Evolutionary conservation across 164 flowering plant species (phyloP).

Genomic region (Vitis riparia): DNA sequence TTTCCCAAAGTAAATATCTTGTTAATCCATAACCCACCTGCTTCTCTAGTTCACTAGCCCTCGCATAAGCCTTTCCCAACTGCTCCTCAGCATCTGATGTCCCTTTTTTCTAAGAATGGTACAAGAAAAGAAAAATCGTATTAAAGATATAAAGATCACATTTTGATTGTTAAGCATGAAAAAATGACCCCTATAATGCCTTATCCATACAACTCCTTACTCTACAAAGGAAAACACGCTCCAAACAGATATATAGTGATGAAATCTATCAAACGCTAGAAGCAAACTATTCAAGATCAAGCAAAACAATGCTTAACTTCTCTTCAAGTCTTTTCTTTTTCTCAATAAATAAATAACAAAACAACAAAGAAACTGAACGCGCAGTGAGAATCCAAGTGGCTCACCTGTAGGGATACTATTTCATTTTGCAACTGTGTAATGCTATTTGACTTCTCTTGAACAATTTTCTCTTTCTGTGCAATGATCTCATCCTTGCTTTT

Average conservation of each 20-base stretch:
- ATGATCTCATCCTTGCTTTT: conserved; percentile 64
- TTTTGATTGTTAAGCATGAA: not conserved
- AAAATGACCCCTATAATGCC: not conserved
- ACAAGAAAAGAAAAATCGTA: not conserved
- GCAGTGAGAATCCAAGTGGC: not conserved
- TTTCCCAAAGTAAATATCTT: not conserved
- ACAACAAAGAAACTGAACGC: not conserved
- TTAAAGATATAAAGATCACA: not conserved
- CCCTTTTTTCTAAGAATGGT: conserved; percentile 55
- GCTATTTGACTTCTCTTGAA: conserved; percentile 53
- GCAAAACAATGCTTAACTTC: too few species aligned
- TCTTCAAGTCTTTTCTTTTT: too few species aligned
- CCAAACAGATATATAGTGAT: not conserved
- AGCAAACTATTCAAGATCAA: not conserved
- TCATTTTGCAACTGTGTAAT: conserved; percentile 54
- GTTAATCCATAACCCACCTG: conserved; percentile 41
- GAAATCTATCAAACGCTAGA: not conserved
- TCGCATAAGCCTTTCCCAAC: conserved; percentile 79
- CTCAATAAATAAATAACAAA: too few species aligned
- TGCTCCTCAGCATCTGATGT: conserved; percentile 52
- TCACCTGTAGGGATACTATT: conserved; percentile 49
- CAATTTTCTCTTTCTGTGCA: conserved; percentile 47
- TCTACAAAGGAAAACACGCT: too few species aligned
- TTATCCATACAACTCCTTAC: too few species aligned
- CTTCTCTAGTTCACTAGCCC: conserved; percentile 73